Evolutionary conservation across 2,329 filamentous ascomycete species (phyloP), one percentile per base, ranked within the genome.

Genomic region (Moelleriella libera): DNA sequence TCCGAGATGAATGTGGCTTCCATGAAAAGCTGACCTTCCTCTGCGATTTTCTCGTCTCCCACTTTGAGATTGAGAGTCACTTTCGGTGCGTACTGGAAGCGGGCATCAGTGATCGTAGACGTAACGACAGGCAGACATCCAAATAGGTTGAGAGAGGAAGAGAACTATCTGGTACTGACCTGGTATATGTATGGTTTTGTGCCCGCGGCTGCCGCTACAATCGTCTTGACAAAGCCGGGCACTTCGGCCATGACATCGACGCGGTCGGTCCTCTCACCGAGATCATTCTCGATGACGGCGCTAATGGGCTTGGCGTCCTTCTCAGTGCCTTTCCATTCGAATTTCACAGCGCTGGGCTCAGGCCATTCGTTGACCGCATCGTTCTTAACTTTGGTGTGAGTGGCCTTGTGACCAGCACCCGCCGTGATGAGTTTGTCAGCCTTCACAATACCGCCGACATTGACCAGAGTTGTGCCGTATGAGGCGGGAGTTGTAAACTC

Each of bases 101-200:
- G n/a, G 32, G 30, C 14, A 28, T 37, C 34, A 41, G 39, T 32
- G 29, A 40, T 10, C 9, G 14, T n/a, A 3, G 12, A 12, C 31
- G 11, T 39, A 29, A 31, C 28, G 30, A 10, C 8, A 21, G 34
- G 14, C 1, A 21, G 12, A 45, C 21, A 45, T 21, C 21, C 21
- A 21, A 21, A 21, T 3, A 3, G 21, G 21, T 21, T 21, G 21
- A 21, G 21, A 21, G 21, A 21, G 21, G 21, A 21, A 21, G n/a
- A 39, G 34, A 12, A 39, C 12, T 3, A 8, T 40, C 40, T 45
- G 39, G 45, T 31, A 63, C 74, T 54, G 65, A 89, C 87, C 75
- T 94, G 92, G 68, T 96, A 98, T 58, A 98, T 97, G 65, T 96
- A 98, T 5, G 92, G 92, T 71, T 88, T 92, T 30, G 92, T 94